Evolutionary conservation across 1,284 basidiomycete species (phyloP), one percentile per base, ranked within the genome.

Genomic region (Trichosporon inkin): DNA sequence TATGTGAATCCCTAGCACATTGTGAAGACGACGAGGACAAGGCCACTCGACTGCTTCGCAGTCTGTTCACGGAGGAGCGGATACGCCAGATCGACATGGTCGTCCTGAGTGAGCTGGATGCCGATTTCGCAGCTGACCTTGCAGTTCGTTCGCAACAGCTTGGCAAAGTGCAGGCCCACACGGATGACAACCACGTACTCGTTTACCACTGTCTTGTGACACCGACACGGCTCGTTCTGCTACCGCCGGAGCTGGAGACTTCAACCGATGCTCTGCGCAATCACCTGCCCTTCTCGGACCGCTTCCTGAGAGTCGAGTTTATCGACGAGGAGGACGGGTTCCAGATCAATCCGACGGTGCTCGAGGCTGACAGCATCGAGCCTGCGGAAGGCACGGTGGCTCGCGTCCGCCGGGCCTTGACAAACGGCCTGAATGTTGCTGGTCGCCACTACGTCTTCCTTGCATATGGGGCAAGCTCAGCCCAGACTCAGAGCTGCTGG

Each of bases 251-350:
- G 19, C 61, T 61, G 22, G 66, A 70, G 41, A 64, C 60, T 2
- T 70, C 69, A 0, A 69, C 66, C 41, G 65, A 67, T 39, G 68
- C 68, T 5, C 36, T 69, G 3, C 62, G 69, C 2, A 54, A 54
- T 11, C 60, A 64, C 55, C 36, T 44, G 2, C 19, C 55, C 14
- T 47, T 62, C 17, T 32, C 57, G 11, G 67, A 69, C 36, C 65
- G 65, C 8, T 71, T 72, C 41, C 58, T 72, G 13, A 62, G 68
- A 16, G 71, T 71, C 6, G 64, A 66, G 36, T 71, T 72, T 51
- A 61, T 63, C 8, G 71, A 72, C 55, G 68, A 72, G 40, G 55
- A 63, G 19, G 65, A 64, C 40, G 60, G 61, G 3, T 41, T 72
- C 1, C 49, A 67, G 62, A 59, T 68, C 49, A 68, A 68, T 38